Evolutionary conservation across 2,329 filamentous ascomycete species (phyloP).

Genomic region (Diaporthe sp.): DNA sequence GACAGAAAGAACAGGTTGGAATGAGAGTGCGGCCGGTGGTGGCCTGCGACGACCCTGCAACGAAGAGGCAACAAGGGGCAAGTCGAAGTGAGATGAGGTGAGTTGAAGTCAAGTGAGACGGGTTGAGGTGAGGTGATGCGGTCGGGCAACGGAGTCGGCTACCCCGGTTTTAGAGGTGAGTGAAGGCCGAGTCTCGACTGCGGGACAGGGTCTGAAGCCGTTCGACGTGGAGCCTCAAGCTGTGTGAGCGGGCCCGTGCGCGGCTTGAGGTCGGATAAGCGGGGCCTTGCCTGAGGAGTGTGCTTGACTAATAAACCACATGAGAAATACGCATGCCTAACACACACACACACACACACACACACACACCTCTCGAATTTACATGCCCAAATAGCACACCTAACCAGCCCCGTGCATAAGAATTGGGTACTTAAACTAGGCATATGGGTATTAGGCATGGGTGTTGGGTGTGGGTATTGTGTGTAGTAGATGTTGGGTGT

Average conservation of each 20-base stretch:
- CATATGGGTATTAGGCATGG: no score
- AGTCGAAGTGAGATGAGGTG: conserved; percentile 16
- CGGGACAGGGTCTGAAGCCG: background rate
- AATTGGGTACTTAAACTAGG: no score
- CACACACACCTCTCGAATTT: no score
- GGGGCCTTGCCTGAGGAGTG: background rate
- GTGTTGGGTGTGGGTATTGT: no score
- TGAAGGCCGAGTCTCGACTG: conserved; percentile 1
- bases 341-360: no score
- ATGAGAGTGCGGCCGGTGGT: background rate
- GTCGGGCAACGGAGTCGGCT: conserved; percentile 22
- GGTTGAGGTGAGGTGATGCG: conserved; percentile 11
- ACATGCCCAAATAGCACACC: no score
- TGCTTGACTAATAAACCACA: no score
- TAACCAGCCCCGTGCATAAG: no score
- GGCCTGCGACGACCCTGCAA: conserved; percentile 6
- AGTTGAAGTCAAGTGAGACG: conserved; percentile 14
- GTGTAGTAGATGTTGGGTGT: no score
- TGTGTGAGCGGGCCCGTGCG: background rate
- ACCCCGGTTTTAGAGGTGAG: background rate
- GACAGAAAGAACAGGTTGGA: background rate
- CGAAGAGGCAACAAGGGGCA: background rate
- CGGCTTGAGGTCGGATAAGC: conserved; percentile 2
- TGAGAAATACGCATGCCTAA: no score
- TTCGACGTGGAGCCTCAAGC: conserved; percentile 17